Base-by-base conservation (phyloP, 1,284 basidiomycete species). In the Cryptococcus wingfieldii region DNA sequence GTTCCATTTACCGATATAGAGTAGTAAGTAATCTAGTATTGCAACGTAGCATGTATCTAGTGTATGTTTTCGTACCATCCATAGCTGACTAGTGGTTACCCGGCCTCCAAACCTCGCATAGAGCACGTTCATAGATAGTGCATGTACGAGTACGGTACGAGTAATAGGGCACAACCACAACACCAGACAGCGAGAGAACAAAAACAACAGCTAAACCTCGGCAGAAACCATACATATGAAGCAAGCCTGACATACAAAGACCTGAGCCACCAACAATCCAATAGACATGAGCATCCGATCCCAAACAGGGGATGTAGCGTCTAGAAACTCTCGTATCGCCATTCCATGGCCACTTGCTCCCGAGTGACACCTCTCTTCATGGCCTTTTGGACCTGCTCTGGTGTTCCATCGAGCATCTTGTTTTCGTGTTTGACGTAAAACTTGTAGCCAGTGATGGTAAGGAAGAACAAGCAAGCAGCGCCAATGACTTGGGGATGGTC, bases 281-380 rank as follows among this genome's bases (percentile, higher is more conserved):
- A 10, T 10, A 34, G 7, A 34, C 31, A 34, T 31, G 6, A 6
- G 10, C 31, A 10, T 8, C 10, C 31, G 31, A 34, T 34, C 10
- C 10, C 31, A 34, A 34, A 34, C 7, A 10, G 10, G 31, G 16
- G 38, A 6, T 42, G 12, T 7, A 18, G 3, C 16, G 6, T 31
- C 45, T 58, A 65, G 41, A 59, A 66, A 3, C 64, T 60, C 37
- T 57, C 59, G 42, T 64, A 64, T 25, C 64, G 38, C 60, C 60
- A 66, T n/a, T 57, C 60, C 44, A 64, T 38, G n/a, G 57, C 60
- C 13, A 66, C 51, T 43, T 62, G 60, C 53, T 66, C 56, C 18
- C 59, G 54, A 3, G 64, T 66, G 12, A 66, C 55, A 41, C 64
- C 64, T 13, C 49, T 48, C 47, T 54, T 56, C 54, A 60, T 61